A percentile compares a stretch with the other conserved stretches of the same genome.
Conservation (phyloP, 768 basidiomycete genomes). For the Coprinopsis marcescibilis region DNA sequence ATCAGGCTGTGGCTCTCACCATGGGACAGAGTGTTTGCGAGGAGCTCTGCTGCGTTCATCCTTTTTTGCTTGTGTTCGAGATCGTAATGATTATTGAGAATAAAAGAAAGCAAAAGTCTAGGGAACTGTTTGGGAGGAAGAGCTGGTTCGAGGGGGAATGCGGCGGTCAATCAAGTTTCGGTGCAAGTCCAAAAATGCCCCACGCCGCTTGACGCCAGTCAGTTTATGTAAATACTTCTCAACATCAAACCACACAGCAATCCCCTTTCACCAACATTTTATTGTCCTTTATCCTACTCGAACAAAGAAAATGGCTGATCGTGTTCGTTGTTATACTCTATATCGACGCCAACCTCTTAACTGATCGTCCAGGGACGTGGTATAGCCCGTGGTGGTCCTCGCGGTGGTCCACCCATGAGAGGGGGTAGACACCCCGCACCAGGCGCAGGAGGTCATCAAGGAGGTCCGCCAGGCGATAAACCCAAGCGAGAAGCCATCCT, state of each 20-base stretch:
- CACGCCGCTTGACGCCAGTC: not conserved
- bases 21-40: slow-evolving; percentile 88
- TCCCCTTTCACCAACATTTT: slow-evolving; percentile 7
- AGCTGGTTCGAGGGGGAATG: slow-evolving; percentile 6
- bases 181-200: not conserved
- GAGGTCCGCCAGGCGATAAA: slow-evolving; percentile 50
- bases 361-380: slow-evolving; percentile 54
- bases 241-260: no score
- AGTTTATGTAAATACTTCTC: slow-evolving; percentile 13
- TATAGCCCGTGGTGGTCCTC: slow-evolving; percentile 36
- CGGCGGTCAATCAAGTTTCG: not conserved
- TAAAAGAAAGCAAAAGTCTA: slow-evolving; percentile 14
- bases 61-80: slow-evolving; percentile 23
- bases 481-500: slow-evolving; percentile 93
- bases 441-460: slow-evolving; percentile 29
- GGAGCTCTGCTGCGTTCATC: slow-evolving; percentile 90
- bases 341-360: slow-evolving; percentile 17
- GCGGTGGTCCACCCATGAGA: slow-evolving; percentile 21
- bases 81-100: not conserved
- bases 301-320: slow-evolving; percentile 42
- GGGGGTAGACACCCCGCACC: slow-evolving; percentile 29
- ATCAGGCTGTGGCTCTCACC: slow-evolving; percentile 42
- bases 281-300: slow-evolving; percentile 11
- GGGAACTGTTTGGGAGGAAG: slow-evolving; percentile 13
- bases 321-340: slow-evolving; percentile 38